Evolutionary conservation across 164 flowering plant species (phyloP), one percentile per base, ranked within the genome.

Genomic region (Nymphaea thermarum): DNA sequence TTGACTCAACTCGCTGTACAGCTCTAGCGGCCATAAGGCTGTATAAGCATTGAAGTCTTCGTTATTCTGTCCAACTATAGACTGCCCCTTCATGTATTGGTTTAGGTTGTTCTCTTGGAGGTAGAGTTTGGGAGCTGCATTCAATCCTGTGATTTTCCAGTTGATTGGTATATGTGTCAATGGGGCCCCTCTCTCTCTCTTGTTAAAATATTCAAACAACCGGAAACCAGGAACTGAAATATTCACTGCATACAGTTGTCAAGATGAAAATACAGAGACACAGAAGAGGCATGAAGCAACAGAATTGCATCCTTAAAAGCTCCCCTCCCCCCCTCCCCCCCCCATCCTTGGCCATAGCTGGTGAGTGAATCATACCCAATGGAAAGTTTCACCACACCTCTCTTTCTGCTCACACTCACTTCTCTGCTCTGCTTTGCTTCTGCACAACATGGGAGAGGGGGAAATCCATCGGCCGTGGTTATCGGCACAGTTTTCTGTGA

Each of bases 401-500:
- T 51, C 14, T 51, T 4, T 51, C 57, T 51, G 57, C 57, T 51
- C 14, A 51, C 57, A 51, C 8, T 51, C 14, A 51, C 57, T 8
- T 51, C 14, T 51, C 8, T 51, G 57, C 8, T 51, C 57, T 51
- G 14, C 3, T 8, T 3, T 51, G 8, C 15, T 10, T 51, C 57
- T 51, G 57, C 57, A 8, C 57, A 60, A 25, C 79, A 76, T 71
- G 75, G 70, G 45, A 76, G 72, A 74, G 73, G 36, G 36, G 36
- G 78, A 71, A 80, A 64, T 72, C 78, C 82, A 66, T 76, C 90
- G 75, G 96, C 86, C 14, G 79, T 83, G 65, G 82, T 88, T 43
- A 84, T 86, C 44, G 96, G 98, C 18, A 84, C 88, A 36, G 95
- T 90, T 45, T 87, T 73, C 72, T 90, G 98, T 73, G 93, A 90